Evolutionary conservation across 352 stramenopile genomes (phyloP), one percentile per base, ranked within the genome.

Genomic region (Elongisporangium prolatum): DNA sequence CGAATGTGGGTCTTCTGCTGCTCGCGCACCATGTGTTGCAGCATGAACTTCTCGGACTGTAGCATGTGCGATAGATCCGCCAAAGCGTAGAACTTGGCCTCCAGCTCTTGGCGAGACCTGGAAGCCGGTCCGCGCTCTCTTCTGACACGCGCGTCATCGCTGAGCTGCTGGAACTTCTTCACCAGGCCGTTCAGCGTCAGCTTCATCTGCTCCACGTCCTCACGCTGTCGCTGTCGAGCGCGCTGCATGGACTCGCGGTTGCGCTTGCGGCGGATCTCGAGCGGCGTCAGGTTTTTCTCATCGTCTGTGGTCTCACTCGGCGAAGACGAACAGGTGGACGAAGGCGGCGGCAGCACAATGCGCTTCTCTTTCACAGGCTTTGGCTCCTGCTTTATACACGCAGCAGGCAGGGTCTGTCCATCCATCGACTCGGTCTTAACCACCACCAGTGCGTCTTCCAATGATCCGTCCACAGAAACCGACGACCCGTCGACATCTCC

Each of bases 221-320:
- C 71, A 9, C 71, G 61, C 60, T 84, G 74, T 2, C 71, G 63
- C 14, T 65, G 71, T 51, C 74, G 63, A 37, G 74, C 74, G 50
- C 74, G 69, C 48, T 78, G 71, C 74, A 80, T 84, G n/a, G 71
- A 80, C 61, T 84, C 74, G 21, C 74, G 69, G 60, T 84, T 84
- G 37, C 74, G 66, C 61, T 80, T 80, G 55, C 74, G 71, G 10
- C 74, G 74, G 48, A 80, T 72, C 60, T 84, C 74, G 22, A 84
- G 54, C 25, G 74, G 71, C 13, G 71, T 74, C 34, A 80, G 56
- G n/a, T 72, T 60, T 25, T 64, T 67, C 51, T 82, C 65, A 37
- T 75, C 68, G 38, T 63, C 52, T 6, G 56, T 54, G 14, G 63
- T n/a, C 50, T 67, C 57, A 4, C 21, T 47, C 38, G 44, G 48